These are phyloP conservation scores for Ballota nigra DNA, from an alignment of 257 asterid genomes.

Conservation along the genomic window DNA sequence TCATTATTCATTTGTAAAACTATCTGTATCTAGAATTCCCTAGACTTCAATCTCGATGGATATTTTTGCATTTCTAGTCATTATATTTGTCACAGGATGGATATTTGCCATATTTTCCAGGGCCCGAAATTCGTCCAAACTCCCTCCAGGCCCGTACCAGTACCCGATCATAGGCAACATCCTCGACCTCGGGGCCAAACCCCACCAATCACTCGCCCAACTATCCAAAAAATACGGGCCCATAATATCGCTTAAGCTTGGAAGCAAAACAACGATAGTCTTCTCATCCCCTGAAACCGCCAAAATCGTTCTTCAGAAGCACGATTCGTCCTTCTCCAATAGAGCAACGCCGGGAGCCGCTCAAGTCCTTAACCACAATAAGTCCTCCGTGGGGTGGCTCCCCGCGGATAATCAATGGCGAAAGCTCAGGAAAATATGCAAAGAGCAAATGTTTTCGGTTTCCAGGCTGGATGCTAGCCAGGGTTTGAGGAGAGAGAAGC, in stretches of 20 bases:
- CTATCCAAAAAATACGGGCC: slow-evolving; percentile 23
- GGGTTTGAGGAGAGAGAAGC: background rate
- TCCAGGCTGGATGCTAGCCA: background rate
- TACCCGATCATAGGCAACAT: background rate
- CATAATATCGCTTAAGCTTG: slow-evolving; percentile 18
- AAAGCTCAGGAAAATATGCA: no score
- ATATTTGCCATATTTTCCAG: background rate
- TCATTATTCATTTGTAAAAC: no score
- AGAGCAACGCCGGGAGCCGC: no score
- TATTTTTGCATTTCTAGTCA: background rate
- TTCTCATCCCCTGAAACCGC: slow-evolving; percentile 24
- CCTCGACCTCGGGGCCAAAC: slow-evolving; percentile 20
- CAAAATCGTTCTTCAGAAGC: background rate
- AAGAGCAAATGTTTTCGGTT: no score
- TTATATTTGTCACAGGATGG: background rate
- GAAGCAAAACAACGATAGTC: slow-evolving; percentile 17
- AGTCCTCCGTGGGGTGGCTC: no score
- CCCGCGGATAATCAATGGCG: no score
- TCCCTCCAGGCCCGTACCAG: no score
- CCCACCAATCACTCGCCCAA: slow-evolving; percentile 26
- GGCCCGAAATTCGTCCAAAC: slow-evolving; percentile 12
- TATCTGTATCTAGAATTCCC: no score
- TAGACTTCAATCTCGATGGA: background rate
- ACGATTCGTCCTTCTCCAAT: slow-evolving; percentile 14
- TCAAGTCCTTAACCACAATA: no score